A percentile compares a stretch with the other conserved stretches of the same genome.
Conservation (phyloP, 495 filamentous ascomycete species). For the Xeromyces bisporus region DNA sequence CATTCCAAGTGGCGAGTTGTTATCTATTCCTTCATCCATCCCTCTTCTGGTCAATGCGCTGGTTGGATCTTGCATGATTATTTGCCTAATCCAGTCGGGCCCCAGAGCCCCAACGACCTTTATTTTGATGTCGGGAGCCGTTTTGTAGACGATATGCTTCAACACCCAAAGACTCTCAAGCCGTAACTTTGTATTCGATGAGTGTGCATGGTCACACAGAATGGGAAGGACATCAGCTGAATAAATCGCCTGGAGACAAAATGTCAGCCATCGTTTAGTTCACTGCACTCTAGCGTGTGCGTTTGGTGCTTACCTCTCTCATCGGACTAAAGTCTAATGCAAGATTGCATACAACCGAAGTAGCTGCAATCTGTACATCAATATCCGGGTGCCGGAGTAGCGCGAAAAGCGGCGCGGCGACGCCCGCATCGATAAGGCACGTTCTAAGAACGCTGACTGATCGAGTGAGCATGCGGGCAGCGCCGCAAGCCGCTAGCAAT, state of each 20-base stretch:
- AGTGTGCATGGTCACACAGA: conserved; percentile 72
- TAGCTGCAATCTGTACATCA: conserved; percentile 74
- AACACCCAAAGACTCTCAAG: conserved; percentile 82
- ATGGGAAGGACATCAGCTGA: conserved; percentile 59
- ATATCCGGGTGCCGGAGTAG: conserved; percentile 60
- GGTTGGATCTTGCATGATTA: conserved; percentile 41
- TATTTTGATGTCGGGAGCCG: conserved; percentile 52
- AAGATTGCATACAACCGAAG: conserved; percentile 65
- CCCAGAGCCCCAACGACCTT: conserved; percentile 59
- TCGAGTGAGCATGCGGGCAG: conserved; percentile 58
- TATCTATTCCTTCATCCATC: conserved; percentile 24
- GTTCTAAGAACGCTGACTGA: conserved; percentile 74
- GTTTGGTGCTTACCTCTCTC: conserved; percentile 66
- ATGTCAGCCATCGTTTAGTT: conserved; percentile 1
- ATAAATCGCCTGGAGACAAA: conserved; percentile 43
- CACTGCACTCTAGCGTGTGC: too few relatives aligned
- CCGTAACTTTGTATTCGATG: conserved; percentile 49
- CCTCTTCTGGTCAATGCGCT: conserved; percentile 16
- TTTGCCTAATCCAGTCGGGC: conserved; percentile 59
- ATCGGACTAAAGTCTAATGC: conserved; percentile 78
- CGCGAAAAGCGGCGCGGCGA: conserved; percentile 61
- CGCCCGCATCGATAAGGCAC: conserved; percentile 66
- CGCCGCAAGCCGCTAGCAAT: conserved; percentile 71
- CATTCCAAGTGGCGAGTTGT: conserved; percentile 29
- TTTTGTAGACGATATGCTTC: conserved; percentile 64